Conservation (phyloP, 2,329 filamentous ascomycete species). For the Monosporascus sp. region DNA sequence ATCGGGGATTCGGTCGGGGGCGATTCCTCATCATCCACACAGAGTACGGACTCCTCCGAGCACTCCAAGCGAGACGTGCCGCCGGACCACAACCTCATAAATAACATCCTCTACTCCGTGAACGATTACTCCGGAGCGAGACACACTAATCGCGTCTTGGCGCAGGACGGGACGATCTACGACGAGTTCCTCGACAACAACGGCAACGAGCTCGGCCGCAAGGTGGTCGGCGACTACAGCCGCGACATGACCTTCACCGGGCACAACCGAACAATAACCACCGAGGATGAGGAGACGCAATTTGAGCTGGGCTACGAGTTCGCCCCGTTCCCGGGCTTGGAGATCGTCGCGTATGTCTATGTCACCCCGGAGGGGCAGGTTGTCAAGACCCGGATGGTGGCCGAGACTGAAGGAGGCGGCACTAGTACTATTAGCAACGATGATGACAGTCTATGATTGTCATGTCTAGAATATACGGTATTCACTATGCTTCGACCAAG, state of each 20-base stretch:
- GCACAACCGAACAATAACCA: conserved; percentile 39
- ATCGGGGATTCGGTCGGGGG: conserved; percentile 24
- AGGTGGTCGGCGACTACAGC: conserved; percentile 43
- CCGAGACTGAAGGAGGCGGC: conserved; percentile 47
- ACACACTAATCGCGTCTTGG: conserved; percentile 51
- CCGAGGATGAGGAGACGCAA: conserved; percentile 36
- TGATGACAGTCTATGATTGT: conserved; percentile 4
- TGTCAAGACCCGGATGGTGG: conserved; percentile 44
- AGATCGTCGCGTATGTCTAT: conserved; percentile 42
- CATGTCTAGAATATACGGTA: neutral
- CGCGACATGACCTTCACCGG: conserved; percentile 51
- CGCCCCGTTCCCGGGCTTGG: conserved; percentile 41
- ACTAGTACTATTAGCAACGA: conserved; percentile 44
- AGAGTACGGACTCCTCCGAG: conserved; percentile 16
- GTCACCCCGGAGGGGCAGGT: conserved; percentile 41
- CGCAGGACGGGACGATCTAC: conserved; percentile 48
- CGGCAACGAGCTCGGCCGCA: conserved; percentile 37
- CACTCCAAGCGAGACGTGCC: conserved; percentile 14
- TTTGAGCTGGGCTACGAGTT: conserved; percentile 50
- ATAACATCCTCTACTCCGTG: conserved; percentile 56
- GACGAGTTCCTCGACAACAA: conserved; percentile 50
- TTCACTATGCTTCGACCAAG: no score
- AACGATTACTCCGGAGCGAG: conserved; percentile 53
- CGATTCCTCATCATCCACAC: conserved; percentile 16
- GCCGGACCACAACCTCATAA: conserved; percentile 40